Evolutionary conservation across 768 basidiomycete species (phyloP).

Genomic region (Leccinum uliginosum): DNA sequence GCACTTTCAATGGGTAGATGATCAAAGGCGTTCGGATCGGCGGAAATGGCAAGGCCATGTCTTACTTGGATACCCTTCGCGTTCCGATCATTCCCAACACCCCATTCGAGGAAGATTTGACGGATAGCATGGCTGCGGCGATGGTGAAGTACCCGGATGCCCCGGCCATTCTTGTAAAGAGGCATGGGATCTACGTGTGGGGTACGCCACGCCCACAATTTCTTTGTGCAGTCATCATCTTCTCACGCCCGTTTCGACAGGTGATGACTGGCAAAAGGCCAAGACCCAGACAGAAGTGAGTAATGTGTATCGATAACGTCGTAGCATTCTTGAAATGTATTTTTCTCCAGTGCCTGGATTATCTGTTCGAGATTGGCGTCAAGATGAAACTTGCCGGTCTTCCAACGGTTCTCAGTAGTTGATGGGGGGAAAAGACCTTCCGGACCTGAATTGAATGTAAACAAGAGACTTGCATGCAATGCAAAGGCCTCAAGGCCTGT

Average conservation of each 20-base stretch:
- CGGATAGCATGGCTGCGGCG: slow-evolving; percentile 82
- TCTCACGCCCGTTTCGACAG: slow-evolving; percentile 29
- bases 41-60: slow-evolving; percentile 70
- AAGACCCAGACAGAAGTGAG: slow-evolving; percentile 81
- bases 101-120: slow-evolving; percentile 84
- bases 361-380: slow-evolving; percentile 84
- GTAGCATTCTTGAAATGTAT: not conserved
- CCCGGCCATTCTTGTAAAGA: slow-evolving; percentile 68
- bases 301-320: not conserved
- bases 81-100: slow-evolving; percentile 92
- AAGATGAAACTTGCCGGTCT: slow-evolving; percentile 71
- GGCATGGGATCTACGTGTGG: slow-evolving; percentile 86
- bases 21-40: slow-evolving; percentile 83
- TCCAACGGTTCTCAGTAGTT: slow-evolving; percentile 38
- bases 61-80: slow-evolving; percentile 81
- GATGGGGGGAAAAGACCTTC: not conserved
- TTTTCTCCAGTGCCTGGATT: slow-evolving; percentile 69
- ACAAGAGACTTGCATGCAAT: not conserved
- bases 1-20: slow-evolving; percentile 50
- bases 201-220: slow-evolving; percentile 39
- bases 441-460: not conserved
- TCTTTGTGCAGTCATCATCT: not conserved
- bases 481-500: not conserved
- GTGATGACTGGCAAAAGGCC: slow-evolving; percentile 78
- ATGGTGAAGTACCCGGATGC: slow-evolving; percentile 79